Evolutionary conservation across 1,284 basidiomycete species (phyloP), one percentile per base, ranked within the genome.

Genomic region (Trichosporon ovoides): DNA sequence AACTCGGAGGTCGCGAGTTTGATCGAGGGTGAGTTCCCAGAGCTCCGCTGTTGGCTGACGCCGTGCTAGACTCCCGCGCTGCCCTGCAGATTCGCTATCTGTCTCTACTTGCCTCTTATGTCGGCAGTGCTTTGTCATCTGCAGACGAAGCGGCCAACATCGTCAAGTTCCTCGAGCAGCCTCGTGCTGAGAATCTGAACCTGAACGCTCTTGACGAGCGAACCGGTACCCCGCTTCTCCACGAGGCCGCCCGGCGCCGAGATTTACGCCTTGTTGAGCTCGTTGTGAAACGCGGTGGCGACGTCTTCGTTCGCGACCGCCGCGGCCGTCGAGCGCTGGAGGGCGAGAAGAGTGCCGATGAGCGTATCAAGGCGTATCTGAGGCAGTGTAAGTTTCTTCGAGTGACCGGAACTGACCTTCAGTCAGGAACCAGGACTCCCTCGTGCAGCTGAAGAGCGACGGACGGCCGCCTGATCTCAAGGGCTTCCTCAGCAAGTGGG

Each of bases 271-370:
- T 96, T 18, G 86, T 97, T 35, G 90, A 96, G 72, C 81, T 91
- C 12, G 87, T 86, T 0, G 85, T 94, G 1, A 84, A 87, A 53
- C 86, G 87, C 12, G 93, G 93, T 1, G 92, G 90, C 0, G 92
- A 96, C 71, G 88, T 96, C 1, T 94, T 95, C 66, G 87, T 88
- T 1, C 82, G 92, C 7, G 90, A 98, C 75, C 81, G 85, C 34
- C 82, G 80, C 54, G 91, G 93, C 10, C 86, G 86, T 69, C 82
- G 86, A 60, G 85, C 89, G 0, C 81, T 85, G 52, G 91, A 96
- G 53, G 73, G 77, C n/a, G 79, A 82, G 24, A 81, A 79, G 56
- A 69, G 82, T 80, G 31, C 77, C 74, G 52, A 85, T 64, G 91
- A 95, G 68, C 82, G 86, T 35, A 87, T 95, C 59, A 84, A 86